These are phyloP conservation scores for Pseudocercospora fuligena DNA, from an alignment of 2,329 filamentous ascomycete genomes.

Conservation along the genomic window DNA sequence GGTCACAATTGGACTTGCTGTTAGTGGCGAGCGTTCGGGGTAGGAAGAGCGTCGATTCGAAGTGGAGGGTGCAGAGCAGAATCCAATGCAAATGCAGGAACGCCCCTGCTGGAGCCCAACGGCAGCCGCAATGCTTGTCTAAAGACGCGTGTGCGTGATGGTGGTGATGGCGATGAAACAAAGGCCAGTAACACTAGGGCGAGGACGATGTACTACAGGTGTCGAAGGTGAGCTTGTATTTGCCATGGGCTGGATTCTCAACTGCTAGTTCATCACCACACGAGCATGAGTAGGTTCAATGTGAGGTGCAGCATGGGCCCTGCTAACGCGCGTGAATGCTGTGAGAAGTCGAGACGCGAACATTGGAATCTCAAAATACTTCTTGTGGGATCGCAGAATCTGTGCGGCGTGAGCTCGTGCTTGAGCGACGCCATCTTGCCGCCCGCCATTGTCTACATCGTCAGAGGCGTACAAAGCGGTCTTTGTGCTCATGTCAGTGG, in stretches of 20 bases:
- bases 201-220: not conserved
- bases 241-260: not conserved
- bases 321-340: not conserved
- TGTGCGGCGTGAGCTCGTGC: not conserved
- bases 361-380: not conserved
- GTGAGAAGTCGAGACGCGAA: not conserved
- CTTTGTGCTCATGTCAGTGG: not conserved
- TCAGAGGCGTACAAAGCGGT: not conserved
- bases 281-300: not conserved
- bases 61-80: conserved; percentile 7
- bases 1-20: not conserved
- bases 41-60: not conserved
- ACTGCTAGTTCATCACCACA: not conserved
- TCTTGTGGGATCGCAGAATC: not conserved
- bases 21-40: not conserved
- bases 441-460: not conserved
- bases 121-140: not conserved
- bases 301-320: not conserved
- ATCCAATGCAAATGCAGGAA: not conserved
- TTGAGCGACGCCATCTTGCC: not conserved
- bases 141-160: not conserved
- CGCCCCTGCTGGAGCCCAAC: not conserved
- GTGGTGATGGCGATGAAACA: not conserved
- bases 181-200: not conserved
- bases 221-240: not conserved